Conservation (phyloP, 169 alveolate species). For the Perkinsus marinus region DNA sequence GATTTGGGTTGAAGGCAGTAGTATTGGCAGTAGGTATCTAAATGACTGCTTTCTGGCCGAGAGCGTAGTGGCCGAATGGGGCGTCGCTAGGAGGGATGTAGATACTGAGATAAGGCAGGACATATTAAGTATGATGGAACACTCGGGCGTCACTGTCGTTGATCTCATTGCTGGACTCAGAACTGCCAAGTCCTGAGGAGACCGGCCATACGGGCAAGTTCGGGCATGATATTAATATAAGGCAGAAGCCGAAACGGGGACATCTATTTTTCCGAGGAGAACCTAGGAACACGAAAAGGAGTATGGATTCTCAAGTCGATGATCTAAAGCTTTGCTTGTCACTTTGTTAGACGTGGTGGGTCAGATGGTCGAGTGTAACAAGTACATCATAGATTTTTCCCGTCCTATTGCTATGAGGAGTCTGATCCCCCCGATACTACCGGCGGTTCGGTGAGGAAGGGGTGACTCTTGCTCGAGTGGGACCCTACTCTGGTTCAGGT, state of each 20-base stretch:
- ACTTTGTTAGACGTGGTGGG: not conserved
- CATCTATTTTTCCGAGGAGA: not conserved
- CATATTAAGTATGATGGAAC: not conserved
- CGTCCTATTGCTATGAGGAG: not conserved
- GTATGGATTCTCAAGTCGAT: not conserved
- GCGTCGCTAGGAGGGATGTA: not conserved
- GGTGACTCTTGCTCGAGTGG: not conserved
- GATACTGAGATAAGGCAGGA: not conserved
- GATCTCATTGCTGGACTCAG: not conserved
- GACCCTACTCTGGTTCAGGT: not conserved
- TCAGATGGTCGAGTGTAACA: not conserved
- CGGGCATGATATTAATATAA: not conserved
- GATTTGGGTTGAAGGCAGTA: not conserved
- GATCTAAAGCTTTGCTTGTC: not conserved
- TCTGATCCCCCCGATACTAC: not conserved
- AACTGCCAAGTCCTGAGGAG: not conserved
- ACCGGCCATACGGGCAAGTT: not conserved
- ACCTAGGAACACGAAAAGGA: not conserved
- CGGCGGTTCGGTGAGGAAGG: not conserved
- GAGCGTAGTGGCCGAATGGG: not conserved
- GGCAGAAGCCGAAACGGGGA: not conserved
- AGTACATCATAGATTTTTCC: not conserved
- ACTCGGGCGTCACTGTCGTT: not conserved
- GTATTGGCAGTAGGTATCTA: not conserved
- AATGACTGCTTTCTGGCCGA: not conserved